Evolutionary conservation across 371 early-diverging fungal genomes (phyloP).

Genomic region (Aphelidium insulamus): DNA sequence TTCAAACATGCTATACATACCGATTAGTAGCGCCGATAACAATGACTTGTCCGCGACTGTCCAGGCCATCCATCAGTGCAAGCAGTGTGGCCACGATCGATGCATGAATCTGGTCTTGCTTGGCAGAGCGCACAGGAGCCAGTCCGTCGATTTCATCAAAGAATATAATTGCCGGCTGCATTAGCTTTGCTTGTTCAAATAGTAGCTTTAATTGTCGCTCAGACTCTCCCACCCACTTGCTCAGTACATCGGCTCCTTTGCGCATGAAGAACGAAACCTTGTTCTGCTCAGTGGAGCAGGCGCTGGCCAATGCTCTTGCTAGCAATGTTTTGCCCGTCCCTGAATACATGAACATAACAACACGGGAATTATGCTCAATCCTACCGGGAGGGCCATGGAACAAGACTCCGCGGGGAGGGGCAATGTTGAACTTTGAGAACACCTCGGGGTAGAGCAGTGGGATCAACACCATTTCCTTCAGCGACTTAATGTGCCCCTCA

Average conservation of each 20-base stretch:
- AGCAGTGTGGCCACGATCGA: conserved; percentile 47
- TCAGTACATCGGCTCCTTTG: conserved; percentile 52
- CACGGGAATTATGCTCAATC: no score
- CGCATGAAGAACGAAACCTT: conserved; percentile 52
- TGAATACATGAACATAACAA: no score
- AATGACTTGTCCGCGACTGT: conserved; percentile 39
- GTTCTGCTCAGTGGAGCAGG: conserved; percentile 24
- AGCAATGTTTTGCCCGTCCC: conserved; percentile 39
- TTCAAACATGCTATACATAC: background rate
- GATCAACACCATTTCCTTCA: conserved; percentile 50
- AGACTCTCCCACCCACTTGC: conserved; percentile 62
- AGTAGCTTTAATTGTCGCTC: conserved; percentile 40
- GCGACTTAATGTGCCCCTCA: conserved; percentile 21
- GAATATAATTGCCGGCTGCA: conserved; percentile 26
- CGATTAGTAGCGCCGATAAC: conserved; percentile 39
- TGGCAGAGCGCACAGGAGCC: conserved; percentile 30
- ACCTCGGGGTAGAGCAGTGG: conserved; percentile 64
- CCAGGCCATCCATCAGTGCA: conserved; percentile 46
- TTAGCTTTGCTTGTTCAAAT: conserved; percentile 31
- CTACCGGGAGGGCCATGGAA: conserved; percentile 42
- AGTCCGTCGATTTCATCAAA: conserved; percentile 51
- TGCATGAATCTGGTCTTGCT: conserved; percentile 32
- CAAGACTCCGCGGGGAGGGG: conserved; percentile 33
- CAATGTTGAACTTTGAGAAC: conserved; percentile 30
- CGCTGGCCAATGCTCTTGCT: conserved; percentile 43